phyloP scores from a whole-genome alignment of 495 filamentous ascomycete genomes.

The Neurospora hispaniola region DNA sequence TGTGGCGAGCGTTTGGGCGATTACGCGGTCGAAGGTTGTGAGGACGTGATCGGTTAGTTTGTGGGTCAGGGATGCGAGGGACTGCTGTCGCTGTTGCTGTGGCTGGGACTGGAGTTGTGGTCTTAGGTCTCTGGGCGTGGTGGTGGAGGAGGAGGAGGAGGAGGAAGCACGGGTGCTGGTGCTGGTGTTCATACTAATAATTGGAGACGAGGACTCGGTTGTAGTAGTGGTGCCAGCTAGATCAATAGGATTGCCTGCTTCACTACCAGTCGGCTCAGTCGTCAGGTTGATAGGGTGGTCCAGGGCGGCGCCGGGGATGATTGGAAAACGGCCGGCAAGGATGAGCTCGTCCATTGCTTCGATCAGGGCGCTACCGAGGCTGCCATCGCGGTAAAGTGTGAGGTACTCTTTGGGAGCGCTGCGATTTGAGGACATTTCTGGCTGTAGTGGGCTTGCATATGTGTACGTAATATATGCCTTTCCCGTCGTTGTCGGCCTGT shows the following conservation, averaged over 20 bases:
- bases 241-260: not conserved
- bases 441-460: not conserved
- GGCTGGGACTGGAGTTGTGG: not conserved
- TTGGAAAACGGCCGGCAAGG: not conserved
- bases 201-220: not conserved
- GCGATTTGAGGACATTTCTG: not conserved
- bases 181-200: not conserved
- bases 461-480: not conserved
- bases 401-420: not conserved
- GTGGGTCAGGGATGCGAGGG: not conserved
- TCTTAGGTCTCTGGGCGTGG: not conserved
- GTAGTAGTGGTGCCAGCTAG: not conserved
- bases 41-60: not conserved
- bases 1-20: not conserved
- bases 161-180: not conserved
- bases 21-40: not conserved
- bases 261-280: not conserved
- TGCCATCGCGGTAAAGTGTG: constrained; percentile 1
- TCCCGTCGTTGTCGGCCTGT: not conserved
- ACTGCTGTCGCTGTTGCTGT: not conserved
- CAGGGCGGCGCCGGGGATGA: not conserved
- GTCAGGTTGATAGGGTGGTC: not conserved
- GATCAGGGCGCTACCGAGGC: not conserved
- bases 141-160: not conserved
- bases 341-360: constrained; percentile 1